These are phyloP conservation scores for Candida anutae DNA, from an alignment of 1,139 yeast genomes.

Conservation along the genomic window DNA sequence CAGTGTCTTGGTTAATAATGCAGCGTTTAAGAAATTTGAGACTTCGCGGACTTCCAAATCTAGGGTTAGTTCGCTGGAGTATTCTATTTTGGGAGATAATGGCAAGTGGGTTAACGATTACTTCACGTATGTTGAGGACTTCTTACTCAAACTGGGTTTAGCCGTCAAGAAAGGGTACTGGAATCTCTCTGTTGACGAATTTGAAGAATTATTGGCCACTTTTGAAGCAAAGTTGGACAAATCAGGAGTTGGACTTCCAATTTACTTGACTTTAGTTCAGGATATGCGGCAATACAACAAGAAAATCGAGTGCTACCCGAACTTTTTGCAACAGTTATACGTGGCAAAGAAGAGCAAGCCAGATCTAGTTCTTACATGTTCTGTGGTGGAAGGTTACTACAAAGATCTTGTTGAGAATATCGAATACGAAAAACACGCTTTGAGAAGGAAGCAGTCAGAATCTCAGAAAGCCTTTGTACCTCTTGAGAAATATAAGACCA, in stretches of 20 bases:
- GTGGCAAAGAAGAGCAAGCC: neutral
- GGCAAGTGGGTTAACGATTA: slow-evolving; percentile 9
- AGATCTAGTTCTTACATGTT: neutral
- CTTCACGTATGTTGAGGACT: slow-evolving; percentile 7
- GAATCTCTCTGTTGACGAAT: slow-evolving; percentile 9
- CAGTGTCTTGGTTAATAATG: slow-evolving; percentile 22
- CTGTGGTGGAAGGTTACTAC: no score
- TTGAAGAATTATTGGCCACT: slow-evolving; percentile 7
- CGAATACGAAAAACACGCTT: no score
- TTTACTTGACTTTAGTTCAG: slow-evolving; percentile 8
- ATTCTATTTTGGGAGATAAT: slow-evolving; percentile 10
- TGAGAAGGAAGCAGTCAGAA: no score
- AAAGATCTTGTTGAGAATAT: no score
- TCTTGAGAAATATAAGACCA: no score
- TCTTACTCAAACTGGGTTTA: slow-evolving; percentile 9
- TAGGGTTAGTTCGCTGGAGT: slow-evolving; percentile 3
- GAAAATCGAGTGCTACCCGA: slow-evolving; percentile 16
- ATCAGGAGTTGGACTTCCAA: slow-evolving; percentile 8
- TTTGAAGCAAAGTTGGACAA: slow-evolving; percentile 6
- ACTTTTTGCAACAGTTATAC: slow-evolving; percentile 14
- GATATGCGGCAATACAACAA: slow-evolving; percentile 11
- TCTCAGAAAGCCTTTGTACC: no score
- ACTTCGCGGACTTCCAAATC: slow-evolving; percentile 6
- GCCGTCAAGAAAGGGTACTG: slow-evolving; percentile 10
- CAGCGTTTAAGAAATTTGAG: slow-evolving; percentile 22